Percentiles rank a stretch among this genome's conserved stretches.
phyloP scores from a whole-genome alignment of 2,329 filamentous ascomycete species.

The Sclerotinia nivalis region DNA sequence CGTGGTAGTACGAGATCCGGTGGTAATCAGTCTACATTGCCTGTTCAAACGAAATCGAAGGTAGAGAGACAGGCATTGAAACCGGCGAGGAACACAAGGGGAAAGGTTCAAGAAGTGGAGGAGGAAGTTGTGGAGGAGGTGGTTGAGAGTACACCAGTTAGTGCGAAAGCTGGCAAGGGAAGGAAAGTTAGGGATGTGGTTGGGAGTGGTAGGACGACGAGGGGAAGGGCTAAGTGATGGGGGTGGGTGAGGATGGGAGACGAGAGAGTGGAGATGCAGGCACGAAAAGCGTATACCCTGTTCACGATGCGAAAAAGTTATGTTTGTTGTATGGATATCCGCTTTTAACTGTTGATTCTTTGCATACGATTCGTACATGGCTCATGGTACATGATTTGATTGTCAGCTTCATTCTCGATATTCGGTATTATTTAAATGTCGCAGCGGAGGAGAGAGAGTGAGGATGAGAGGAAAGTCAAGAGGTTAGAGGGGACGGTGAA shows the following conservation, averaged over 20 bases:
- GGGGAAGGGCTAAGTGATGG: slow-evolving; percentile 7
- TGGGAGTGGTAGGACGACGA: background rate
- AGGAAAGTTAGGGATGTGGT: background rate
- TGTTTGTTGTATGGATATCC: background rate
- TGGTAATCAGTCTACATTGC: background rate
- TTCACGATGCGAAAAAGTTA: background rate
- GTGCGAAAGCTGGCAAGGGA: background rate
- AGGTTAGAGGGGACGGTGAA: too few relatives aligned
- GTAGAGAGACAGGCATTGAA: background rate
- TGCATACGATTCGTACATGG: too few relatives aligned
- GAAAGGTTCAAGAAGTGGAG: background rate
- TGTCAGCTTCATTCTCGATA: too few relatives aligned
- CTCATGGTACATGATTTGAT: too few relatives aligned
- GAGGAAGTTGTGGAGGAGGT: slow-evolving; percentile 1
- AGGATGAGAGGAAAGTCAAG: too few relatives aligned
- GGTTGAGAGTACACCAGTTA: background rate
- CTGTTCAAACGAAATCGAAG: background rate
- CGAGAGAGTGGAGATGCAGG: background rate
- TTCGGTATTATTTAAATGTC: too few relatives aligned
- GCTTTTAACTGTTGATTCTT: background rate
- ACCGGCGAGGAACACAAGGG: slow-evolving; percentile 4
- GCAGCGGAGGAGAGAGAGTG: too few relatives aligned
- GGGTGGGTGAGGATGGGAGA: background rate
- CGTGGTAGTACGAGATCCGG: background rate
- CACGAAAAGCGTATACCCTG: background rate